phyloP scores from a whole-genome alignment of 257 asterid species.

The Cynanchum wilfordii region DNA sequence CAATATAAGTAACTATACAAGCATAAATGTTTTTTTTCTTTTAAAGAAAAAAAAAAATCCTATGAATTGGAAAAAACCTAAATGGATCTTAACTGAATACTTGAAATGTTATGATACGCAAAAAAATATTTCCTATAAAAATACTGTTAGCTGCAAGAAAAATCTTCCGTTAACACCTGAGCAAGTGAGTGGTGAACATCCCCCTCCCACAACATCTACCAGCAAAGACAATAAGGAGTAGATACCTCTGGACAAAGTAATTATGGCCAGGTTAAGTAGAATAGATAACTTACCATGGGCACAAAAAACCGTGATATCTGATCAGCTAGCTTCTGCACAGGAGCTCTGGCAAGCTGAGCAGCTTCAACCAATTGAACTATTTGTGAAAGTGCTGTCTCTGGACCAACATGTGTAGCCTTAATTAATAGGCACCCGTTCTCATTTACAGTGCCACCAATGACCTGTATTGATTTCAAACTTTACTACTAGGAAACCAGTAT shows the following conservation, averaged over 20 bases:
- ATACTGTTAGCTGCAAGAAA: neutral
- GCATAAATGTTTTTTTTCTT: neutral
- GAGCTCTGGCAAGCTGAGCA: constrained; percentile 99
- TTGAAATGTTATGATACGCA: neutral
- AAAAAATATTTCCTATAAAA: neutral
- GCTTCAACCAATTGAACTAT: constrained; percentile 98
- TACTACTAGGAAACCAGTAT: neutral
- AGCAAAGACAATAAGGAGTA: neutral
- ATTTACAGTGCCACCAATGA: constrained; percentile 93
- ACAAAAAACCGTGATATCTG: constrained; percentile 86
- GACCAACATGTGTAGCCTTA: constrained; percentile 94
- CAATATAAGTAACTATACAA: neutral
- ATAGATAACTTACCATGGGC: constrained; percentile 64
- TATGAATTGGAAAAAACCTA: neutral
- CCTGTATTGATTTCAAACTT: constrained; percentile 31
- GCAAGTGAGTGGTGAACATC: neutral
- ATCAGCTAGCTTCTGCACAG: constrained; percentile 98
- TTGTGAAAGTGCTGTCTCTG: constrained; percentile 95
- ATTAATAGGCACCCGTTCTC: constrained; percentile 81
- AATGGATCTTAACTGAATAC: neutral
- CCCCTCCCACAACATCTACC: neutral
- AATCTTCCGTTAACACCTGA: neutral
- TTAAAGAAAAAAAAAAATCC: neutral
- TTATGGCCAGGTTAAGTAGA: neutral
- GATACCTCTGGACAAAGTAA: neutral